Conservation (phyloP, 2,329 filamentous ascomycete genomes). For the Fusarium annulatum region DNA sequence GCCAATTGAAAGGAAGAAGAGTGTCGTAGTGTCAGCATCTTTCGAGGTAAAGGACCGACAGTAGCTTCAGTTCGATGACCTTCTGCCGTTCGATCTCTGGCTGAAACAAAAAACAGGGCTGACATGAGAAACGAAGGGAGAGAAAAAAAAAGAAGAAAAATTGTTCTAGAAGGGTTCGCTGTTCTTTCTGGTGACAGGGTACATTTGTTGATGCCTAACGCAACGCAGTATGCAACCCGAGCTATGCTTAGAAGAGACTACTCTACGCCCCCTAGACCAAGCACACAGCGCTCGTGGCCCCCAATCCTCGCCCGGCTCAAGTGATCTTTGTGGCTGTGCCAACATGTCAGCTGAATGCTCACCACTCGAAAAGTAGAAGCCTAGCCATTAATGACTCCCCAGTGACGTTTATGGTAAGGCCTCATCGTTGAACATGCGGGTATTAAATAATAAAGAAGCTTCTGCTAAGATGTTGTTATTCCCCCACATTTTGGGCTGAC, state of each 20-base stretch:
- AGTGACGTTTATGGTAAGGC: background rate
- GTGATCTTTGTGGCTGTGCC: constrained; percentile 21
- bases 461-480: background rate
- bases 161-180: constrained; percentile 17
- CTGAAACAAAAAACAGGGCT: background rate
- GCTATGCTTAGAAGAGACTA: background rate
- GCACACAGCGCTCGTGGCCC: background rate
- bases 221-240: constrained; percentile 3
- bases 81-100: background rate
- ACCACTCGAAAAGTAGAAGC: constrained; percentile 19
- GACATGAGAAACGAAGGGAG: background rate
- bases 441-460: constrained; percentile 11
- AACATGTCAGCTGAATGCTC: constrained; percentile 14
- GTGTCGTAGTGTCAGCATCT: background rate
- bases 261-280: background rate
- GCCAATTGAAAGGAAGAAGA: background rate
- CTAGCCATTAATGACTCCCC: background rate
- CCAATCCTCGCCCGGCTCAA: background rate
- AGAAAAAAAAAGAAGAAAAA: background rate
- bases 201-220: constrained; percentile 22
- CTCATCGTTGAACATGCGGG: background rate
- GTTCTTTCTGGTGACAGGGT: background rate
- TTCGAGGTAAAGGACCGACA: constrained; percentile 2
- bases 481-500: constrained; percentile 6
- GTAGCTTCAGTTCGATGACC: background rate